A percentile compares a stretch with the other conserved stretches of the same genome.
These are phyloP conservation scores for Trypanosoma mega DNA, from an alignment of 208 protist genomes.

Conservation along the genomic window DNA sequence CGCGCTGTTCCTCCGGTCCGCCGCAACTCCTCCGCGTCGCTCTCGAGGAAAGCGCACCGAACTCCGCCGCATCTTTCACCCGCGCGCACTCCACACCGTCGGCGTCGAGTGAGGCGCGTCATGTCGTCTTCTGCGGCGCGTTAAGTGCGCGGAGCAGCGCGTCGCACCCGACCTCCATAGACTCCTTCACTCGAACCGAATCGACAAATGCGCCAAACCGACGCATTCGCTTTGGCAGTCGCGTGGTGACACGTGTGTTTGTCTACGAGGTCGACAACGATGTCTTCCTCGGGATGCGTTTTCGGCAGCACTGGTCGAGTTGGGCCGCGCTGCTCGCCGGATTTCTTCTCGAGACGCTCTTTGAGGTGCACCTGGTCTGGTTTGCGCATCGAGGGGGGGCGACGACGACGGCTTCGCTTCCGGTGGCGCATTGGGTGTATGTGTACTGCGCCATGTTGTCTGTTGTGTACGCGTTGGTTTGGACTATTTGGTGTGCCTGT, in stretches of 20 bases:
- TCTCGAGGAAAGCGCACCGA: no score
- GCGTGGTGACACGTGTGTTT: slow-evolving; percentile 18
- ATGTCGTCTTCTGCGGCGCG: no score
- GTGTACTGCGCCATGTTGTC: slow-evolving; percentile 16
- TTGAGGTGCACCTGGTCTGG: slow-evolving; percentile 25
- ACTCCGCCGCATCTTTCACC: no score
- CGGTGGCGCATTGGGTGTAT: slow-evolving; percentile 23
- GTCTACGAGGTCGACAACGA: slow-evolving; percentile 21
- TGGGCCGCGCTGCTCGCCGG: slow-evolving; percentile 21
- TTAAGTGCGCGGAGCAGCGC: no score
- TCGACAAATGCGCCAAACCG: not conserved
- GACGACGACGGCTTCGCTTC: slow-evolving; percentile 5
- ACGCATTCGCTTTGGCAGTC: slow-evolving; percentile 24
- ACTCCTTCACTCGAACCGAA: not conserved
- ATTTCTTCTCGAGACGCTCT: slow-evolving; percentile 20
- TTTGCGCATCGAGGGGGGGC: slow-evolving; percentile 11
- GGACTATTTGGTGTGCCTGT: not conserved
- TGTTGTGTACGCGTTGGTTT: slow-evolving; percentile 3
- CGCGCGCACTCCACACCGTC: no score
- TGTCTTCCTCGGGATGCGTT: slow-evolving; percentile 16
- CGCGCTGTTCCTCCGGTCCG: no score
- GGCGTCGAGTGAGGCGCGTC: no score
- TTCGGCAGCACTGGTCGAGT: slow-evolving; percentile 24
- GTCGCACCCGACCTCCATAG: no score
- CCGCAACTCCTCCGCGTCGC: no score